Conservation (phyloP, 2,329 filamentous ascomycete genomes). For the Calonectria multiphialidica region DNA sequence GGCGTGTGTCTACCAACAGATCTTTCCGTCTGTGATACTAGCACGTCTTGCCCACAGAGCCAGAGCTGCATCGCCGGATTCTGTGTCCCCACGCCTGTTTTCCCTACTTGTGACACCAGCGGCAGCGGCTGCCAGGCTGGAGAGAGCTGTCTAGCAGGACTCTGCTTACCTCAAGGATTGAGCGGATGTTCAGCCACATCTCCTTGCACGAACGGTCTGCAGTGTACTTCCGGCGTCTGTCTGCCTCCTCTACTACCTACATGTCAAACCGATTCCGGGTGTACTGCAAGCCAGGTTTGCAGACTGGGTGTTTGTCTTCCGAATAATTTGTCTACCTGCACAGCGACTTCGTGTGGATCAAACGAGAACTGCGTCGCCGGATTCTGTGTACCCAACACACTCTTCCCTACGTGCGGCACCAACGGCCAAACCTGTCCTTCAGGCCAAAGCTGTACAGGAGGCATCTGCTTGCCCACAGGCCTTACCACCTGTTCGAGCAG, state of each 20-base stretch:
- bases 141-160: neutral
- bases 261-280: neutral
- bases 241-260: neutral
- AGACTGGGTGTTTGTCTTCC: slow-evolving; percentile 6
- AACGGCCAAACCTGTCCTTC: neutral
- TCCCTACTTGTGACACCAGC: neutral
- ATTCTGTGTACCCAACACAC: slow-evolving; percentile 3
- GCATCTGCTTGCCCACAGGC: neutral
- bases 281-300: neutral
- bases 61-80: neutral
- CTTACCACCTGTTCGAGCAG: neutral
- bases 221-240: slow-evolving; percentile 4
- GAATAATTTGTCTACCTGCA: neutral
- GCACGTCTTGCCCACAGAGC: neutral
- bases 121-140: neutral
- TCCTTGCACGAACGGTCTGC: neutral
- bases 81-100: neutral
- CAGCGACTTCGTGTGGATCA: neutral
- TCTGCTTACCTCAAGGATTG: slow-evolving; percentile 4
- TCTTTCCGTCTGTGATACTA: neutral
- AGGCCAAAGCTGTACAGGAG: slow-evolving; percentile 8
- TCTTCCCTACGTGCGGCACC: neutral
- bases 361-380: neutral
- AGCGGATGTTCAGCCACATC: neutral
- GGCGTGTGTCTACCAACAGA: neutral